Percentiles rank a stretch among this genome's conserved stretches.
phyloP scores from a whole-genome alignment of 2,329 filamentous ascomycete genomes.

The Mollisiaceae sp. region DNA sequence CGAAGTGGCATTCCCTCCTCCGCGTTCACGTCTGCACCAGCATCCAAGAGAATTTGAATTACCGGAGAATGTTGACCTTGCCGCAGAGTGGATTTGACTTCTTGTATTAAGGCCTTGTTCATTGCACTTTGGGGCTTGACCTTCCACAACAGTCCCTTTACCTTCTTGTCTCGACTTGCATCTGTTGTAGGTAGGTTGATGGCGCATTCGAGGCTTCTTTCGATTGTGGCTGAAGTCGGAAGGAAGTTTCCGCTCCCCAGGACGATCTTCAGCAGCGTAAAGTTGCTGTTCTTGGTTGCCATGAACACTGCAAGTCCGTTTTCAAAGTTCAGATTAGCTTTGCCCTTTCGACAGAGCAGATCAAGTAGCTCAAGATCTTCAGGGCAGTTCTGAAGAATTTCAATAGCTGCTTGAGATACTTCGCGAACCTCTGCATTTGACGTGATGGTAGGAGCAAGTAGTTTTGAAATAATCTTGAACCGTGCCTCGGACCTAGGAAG shows the following conservation, averaged over 20 bases:
- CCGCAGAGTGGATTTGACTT: slow-evolving; percentile 54
- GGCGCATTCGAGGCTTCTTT: slow-evolving; percentile 19
- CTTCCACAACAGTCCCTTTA: slow-evolving; percentile 53
- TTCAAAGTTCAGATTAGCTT: slow-evolving; percentile 60
- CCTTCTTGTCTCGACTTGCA: slow-evolving; percentile 45
- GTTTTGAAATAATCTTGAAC: slow-evolving; percentile 52
- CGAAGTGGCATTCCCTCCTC: slow-evolving; percentile 57
- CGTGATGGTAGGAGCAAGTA: slow-evolving; percentile 53
- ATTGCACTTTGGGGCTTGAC: slow-evolving; percentile 51
- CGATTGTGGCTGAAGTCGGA: slow-evolving; percentile 20
- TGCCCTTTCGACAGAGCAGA: slow-evolving; percentile 55
- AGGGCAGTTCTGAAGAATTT: slow-evolving; percentile 50
- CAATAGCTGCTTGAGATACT: slow-evolving; percentile 50
- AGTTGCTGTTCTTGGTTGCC: slow-evolving; percentile 19
- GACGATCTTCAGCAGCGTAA: slow-evolving; percentile 20
- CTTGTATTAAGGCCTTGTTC: slow-evolving; percentile 53
- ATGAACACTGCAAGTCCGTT: slow-evolving; percentile 46
- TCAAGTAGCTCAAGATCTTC: slow-evolving; percentile 56
- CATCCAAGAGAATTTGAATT: slow-evolving; percentile 53
- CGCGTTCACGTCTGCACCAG: slow-evolving; percentile 60
- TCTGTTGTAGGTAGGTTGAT: slow-evolving; percentile 24
- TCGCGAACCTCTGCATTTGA: slow-evolving; percentile 47
- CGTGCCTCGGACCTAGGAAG: slow-evolving; percentile 50
- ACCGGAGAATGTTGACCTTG: slow-evolving; percentile 50
- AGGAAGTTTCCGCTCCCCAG: slow-evolving; percentile 15